A percentile compares a stretch with the other conserved stretches of the same genome.
Evolutionary conservation across 768 basidiomycete genomes (phyloP).

Genomic region (Xerocomellus intermedius): DNA sequence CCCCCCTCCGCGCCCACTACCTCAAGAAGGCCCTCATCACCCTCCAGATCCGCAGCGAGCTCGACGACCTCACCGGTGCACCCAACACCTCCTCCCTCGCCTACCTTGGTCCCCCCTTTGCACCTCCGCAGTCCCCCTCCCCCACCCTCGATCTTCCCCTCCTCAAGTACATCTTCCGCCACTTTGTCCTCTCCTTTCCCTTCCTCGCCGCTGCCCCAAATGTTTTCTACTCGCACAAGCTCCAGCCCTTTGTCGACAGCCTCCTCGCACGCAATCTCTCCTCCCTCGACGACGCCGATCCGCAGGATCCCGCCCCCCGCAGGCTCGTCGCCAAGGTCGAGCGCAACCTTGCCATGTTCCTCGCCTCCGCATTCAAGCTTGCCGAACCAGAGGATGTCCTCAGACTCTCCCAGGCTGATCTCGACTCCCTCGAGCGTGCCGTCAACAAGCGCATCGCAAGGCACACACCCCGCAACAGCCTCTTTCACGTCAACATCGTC

Average conservation of each 20-base stretch:
- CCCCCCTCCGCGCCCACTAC: conserved; percentile 93
- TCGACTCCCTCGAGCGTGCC: conserved; percentile 71
- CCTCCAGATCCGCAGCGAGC: conserved; percentile 81
- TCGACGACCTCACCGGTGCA: conserved; percentile 60
- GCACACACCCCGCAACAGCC: conserved; percentile 44
- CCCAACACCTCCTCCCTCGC: conserved; percentile 65
- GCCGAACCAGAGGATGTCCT: conserved; percentile 87
- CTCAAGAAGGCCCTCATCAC: conserved; percentile 94
- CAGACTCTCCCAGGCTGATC: conserved; percentile 79
- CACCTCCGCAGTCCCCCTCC: conserved; percentile 59
- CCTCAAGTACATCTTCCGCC: conserved; percentile 84
- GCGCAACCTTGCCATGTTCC: conserved; percentile 78
- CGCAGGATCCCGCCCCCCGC: conserved; percentile 58
- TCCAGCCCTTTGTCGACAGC: conserved; percentile 90
- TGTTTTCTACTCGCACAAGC: conserved; percentile 90
- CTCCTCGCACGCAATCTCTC: conserved; percentile 79
- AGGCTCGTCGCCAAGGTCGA: conserved; percentile 78
- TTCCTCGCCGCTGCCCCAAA: conserved; percentile 88
- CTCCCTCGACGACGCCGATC: conserved; percentile 58
- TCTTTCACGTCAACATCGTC: conserved; percentile 90
- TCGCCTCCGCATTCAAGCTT: conserved; percentile 81
- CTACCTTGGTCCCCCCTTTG: conserved; percentile 86
- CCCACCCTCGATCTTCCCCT: conserved; percentile 77
- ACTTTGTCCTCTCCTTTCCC: conserved; percentile 93
- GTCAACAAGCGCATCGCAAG: conserved; percentile 62